A percentile compares a stretch with the other conserved stretches of the same genome.
Evolutionary conservation across 257 asterid genomes (phyloP).

Genomic region (Hygrophila difformis): DNA sequence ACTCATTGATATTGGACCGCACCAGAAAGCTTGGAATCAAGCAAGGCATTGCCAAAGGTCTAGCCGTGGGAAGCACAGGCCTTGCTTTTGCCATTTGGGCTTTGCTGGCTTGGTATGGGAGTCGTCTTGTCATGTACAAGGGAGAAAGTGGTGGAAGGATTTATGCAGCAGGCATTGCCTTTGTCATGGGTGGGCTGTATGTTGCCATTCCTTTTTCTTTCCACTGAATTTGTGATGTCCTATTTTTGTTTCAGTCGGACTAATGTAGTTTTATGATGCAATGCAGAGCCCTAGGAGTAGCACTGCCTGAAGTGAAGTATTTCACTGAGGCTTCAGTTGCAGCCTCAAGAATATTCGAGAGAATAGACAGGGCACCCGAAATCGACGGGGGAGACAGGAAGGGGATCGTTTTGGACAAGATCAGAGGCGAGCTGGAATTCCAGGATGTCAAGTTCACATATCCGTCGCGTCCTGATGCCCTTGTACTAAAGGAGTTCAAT

Average conservation of each 20-base stretch:
- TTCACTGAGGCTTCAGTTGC: constrained; percentile 80
- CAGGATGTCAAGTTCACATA: constrained; percentile 45
- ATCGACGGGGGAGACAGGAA: constrained; percentile 41
- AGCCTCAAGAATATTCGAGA: constrained; percentile 50
- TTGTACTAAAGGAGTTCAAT: constrained; percentile 50
- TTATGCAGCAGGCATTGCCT: constrained; percentile 68
- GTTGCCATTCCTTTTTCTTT: constrained; percentile 10
- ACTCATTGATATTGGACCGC: constrained; percentile 40
- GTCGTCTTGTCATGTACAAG: constrained; percentile 58
- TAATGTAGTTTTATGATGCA: too few relatives aligned
- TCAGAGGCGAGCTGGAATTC: constrained; percentile 57
- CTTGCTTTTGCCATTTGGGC: constrained; percentile 86
- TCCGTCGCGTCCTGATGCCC: constrained; percentile 54
- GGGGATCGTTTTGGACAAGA: constrained; percentile 31
- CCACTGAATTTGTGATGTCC: too few relatives aligned
- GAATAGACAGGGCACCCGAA: constrained; percentile 55
- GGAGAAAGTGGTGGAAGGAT: constrained; percentile 84
- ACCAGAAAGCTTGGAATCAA: constrained; percentile 62
- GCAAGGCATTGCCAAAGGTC: constrained; percentile 78
- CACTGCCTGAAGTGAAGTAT: constrained; percentile 72
- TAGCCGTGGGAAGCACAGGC: constrained; percentile 75
- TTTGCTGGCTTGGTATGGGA: constrained; percentile 89
- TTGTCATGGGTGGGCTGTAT: constrained; percentile 82
- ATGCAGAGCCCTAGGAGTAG: constrained; percentile 74
- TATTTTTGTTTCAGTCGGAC: too few relatives aligned